Evolutionary conservation across 495 filamentous ascomycete genomes (phyloP), one percentile per base, ranked within the genome.

Genomic region (Trichoderma erinaceum): DNA sequence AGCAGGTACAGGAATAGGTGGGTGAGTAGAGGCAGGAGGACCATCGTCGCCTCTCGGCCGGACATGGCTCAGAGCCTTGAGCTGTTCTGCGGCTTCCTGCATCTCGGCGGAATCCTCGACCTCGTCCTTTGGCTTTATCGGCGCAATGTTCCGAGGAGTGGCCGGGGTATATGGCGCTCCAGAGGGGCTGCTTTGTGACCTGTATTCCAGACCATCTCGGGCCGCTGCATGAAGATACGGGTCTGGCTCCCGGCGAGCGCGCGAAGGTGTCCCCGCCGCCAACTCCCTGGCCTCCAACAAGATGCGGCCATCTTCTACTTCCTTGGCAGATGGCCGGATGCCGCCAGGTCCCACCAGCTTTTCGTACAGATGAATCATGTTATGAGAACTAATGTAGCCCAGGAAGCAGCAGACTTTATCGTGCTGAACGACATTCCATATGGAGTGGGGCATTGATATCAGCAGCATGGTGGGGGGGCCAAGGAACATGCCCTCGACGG

Each of bases 71-170:
- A 86, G 69, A 35, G 82, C 82, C 69, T 85, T 85, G 35, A 86
- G 77, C 72, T 85, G 84, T 69, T 84, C 82, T 13, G 84, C 84
- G 52, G 84, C 84, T 73, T 85, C 83, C 56, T 84, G 80, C 82
- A 86, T 85, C 73, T 86, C 84, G 18, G 80, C 83, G 13, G 83
- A 82, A 64, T 85, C 84, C 70, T 85, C 83, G 15, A 82, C 82
- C 13, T 85, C 82, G 29, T 82, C 78, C 69, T 84, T 84, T 41
- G 71, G 70, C 3, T 71, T 67, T n/a, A 70, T 68, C 11, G 65
- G 67, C 21, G 74, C 13, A 46, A 61, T 18, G 21, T 15, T 43
- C 18, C 44, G 65, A 32, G 41, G 41, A 3, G 41, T 16, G 41
- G 43, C 65, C 27, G 56, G 27, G 2, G 56, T 32, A 32, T 61